A percentile compares a stretch with the other conserved stretches of the same genome.
phyloP scores from a whole-genome alignment of 257 asterid genomes.

The Scutellaria barbata region DNA sequence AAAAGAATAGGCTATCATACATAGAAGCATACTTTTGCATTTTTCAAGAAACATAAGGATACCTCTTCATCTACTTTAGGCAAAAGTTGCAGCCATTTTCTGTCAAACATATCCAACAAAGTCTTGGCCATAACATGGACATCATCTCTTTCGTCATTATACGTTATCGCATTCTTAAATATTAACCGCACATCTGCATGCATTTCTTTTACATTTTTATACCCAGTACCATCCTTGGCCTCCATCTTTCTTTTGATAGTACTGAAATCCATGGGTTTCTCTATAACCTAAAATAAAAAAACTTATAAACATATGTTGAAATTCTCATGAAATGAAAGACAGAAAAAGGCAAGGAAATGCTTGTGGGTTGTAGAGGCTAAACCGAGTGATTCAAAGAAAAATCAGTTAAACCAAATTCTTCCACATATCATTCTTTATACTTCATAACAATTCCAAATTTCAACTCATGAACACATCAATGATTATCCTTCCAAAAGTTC shows the following conservation, averaged over 20 bases:
- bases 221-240: conserved; percentile 80
- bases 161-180: conserved; percentile 94
- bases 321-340: neutral
- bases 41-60: conserved; percentile 7
- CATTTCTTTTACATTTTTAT: conserved; percentile 83
- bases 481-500: neutral
- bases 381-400: conserved; percentile 12
- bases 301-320: neutral
- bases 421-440: neutral
- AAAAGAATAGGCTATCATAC: neutral
- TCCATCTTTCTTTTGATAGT: conserved; percentile 86
- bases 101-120: conserved; percentile 80
- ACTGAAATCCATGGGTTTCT: conserved; percentile 97
- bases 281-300: conserved; percentile 64
- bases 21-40: neutral
- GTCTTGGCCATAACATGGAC: conserved; percentile 91
- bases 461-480: neutral
- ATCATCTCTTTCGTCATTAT: conserved; percentile 74
- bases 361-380: neutral
- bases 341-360: neutral
- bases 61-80: conserved; percentile 98
- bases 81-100: conserved; percentile 83
- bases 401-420: neutral
- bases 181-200: conserved; percentile 84
- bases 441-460: neutral